Evolutionary conservation across 345 rosid species (phyloP).

Genomic region (Microthlaspi erraticum): DNA sequence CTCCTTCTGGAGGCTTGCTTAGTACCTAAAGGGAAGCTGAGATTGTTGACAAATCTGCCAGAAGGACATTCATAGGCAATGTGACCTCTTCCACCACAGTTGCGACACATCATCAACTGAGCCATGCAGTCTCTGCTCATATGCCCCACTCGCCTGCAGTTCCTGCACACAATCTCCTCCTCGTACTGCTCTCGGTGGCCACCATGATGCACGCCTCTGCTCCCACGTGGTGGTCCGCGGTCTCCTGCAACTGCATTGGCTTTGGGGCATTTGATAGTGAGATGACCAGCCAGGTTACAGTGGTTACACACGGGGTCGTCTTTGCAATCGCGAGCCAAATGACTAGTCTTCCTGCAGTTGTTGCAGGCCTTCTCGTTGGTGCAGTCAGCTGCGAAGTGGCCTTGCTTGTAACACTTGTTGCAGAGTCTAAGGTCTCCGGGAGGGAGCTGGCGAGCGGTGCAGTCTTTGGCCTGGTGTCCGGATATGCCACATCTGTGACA

Average conservation of each 20-base stretch:
- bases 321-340: slow-evolving; percentile 79
- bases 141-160: slow-evolving; percentile 82
- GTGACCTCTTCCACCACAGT: slow-evolving; percentile 92
- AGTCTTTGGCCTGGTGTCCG: slow-evolving; percentile 87
- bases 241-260: slow-evolving; percentile 49
- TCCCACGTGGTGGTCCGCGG: slow-evolving; percentile 54
- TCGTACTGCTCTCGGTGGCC: slow-evolving; percentile 19
- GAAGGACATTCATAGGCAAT: slow-evolving; percentile 78
- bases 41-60: slow-evolving; percentile 44
- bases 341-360: slow-evolving; percentile 89
- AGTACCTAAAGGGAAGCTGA: not conserved
- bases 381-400: slow-evolving; percentile 83
- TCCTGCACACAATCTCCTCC: slow-evolving; percentile 70
- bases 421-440: slow-evolving; percentile 88
- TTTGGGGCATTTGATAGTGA: slow-evolving; percentile 76
- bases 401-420: slow-evolving; percentile 89
- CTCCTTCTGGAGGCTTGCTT: no score
- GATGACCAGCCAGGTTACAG: slow-evolving; percentile 74
- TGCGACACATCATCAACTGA: slow-evolving; percentile 74
- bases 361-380: slow-evolving; percentile 90
- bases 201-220: slow-evolving; percentile 28
- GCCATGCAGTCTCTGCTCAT: slow-evolving; percentile 86
- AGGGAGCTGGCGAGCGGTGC: slow-evolving; percentile 66
- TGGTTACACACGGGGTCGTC: slow-evolving; percentile 72
- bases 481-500: slow-evolving; percentile 93